Evolutionary conservation across 768 basidiomycete species (phyloP).

Genomic region (Mycena leptocephala): DNA sequence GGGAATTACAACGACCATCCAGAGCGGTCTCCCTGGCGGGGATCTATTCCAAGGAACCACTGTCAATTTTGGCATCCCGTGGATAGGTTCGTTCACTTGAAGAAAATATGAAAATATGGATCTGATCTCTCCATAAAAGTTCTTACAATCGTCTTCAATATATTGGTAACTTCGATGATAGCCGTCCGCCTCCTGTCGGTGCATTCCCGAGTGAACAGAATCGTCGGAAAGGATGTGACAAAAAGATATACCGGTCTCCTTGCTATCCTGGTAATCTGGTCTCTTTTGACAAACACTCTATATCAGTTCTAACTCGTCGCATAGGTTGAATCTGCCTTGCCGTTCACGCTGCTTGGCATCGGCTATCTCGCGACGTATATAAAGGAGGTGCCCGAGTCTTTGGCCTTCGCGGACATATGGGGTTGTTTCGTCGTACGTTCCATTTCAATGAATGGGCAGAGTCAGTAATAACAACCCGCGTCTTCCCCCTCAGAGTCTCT

Average conservation of each 20-base stretch:
- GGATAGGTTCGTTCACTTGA: conserved; percentile 34
- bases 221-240: conserved; percentile 38
- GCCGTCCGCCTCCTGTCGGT: conserved; percentile 44
- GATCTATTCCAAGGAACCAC: conserved; percentile 43
- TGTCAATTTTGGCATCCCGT: conserved; percentile 43
- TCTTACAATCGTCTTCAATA: conserved; percentile 47
- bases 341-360: conserved; percentile 49
- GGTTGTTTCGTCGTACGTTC: conserved; percentile 17
- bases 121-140: conserved; percentile 37
- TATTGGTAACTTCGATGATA: conserved; percentile 50
- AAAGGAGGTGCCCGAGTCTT: conserved; percentile 43
- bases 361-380: conserved; percentile 50
- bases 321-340: conserved; percentile 51
- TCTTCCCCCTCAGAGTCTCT: neutral
- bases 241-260: conserved; percentile 48
- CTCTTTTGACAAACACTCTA: no score
- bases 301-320: no score
- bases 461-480: neutral
- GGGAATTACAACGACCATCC: conserved; percentile 45
- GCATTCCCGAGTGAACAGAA: conserved; percentile 32
- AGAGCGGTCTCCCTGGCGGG: conserved; percentile 40
- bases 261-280: conserved; percentile 47
- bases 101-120: neutral
- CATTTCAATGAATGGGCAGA: neutral
- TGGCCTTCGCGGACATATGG: conserved; percentile 35